Base-by-base conservation (phyloP, 108 stramenopile genomes). In the Stephanodiscus minutulus region DNA sequence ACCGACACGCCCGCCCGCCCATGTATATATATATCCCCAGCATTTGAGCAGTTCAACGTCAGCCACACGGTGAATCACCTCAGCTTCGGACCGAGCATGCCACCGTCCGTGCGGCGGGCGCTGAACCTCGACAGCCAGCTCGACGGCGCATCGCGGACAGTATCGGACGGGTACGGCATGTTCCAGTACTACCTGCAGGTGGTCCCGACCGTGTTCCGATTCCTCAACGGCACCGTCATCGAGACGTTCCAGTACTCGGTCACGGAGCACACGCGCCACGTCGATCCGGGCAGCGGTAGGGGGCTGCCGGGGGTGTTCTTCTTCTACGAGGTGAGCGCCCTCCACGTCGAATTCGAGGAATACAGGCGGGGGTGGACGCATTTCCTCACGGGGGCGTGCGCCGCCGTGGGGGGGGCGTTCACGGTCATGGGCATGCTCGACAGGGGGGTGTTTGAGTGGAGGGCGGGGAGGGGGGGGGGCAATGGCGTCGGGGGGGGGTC, bases 291-390 rank as follows among this genome's bases (percentile, higher is more conserved):
- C 36, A 69, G 82, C 22, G 81, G 81, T 25, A 83, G 95, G 43
- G 98, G 97, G 46, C 79, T 99, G 25, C 98, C 97, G 7, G 97
- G 98, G 12, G 95, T 99, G 9, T 99, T 96, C 72, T 97, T 99
- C 83, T 96, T 95, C 68, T 99, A 99, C 80, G 97, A 99, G 82
- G 88, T 98, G 7, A 88, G 87, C 9, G 92, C 98, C 7, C 63
- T 99, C 61, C 96, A 97, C 67, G 96, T 96, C 9, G 82, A 90
- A 49, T 89, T 98, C 64, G 94, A 97, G 72, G 97, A 94, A 56
- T 90, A 87, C 68, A 82, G 88, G 31, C 72, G 83, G 50, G 96
- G 97, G 62, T 91, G 91, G 81, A 68, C 91, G 7, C 84, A 84
- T 15, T 92, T 95, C 71, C 87, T 92, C 53, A 95, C 94, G 8